These are phyloP conservation scores for Xylaria telfairii DNA, from an alignment of 495 filamentous ascomycete genomes.

Conservation along the genomic window DNA sequence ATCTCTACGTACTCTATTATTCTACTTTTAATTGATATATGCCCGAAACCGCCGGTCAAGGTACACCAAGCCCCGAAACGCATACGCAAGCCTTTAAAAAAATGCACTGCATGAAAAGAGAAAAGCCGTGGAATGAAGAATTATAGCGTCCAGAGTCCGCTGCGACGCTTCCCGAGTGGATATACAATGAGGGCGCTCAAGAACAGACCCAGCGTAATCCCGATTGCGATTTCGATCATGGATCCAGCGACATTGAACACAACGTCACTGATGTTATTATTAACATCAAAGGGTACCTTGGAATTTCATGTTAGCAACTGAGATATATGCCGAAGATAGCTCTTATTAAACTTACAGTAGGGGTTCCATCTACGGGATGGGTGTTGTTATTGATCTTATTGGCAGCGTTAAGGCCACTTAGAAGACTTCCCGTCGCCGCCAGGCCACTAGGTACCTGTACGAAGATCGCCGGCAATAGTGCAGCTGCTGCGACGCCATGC, in stretches of 20 bases:
- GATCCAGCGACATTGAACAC: slow-evolving; percentile 85
- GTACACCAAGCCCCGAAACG: background rate
- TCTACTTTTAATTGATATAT: background rate
- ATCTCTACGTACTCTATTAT: background rate
- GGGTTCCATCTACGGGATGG: slow-evolving; percentile 33
- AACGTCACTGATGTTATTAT: slow-evolving; percentile 59
- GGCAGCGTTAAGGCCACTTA: slow-evolving; percentile 84
- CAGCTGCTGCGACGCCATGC: slow-evolving; percentile 84
- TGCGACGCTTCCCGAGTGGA: slow-evolving; percentile 88
- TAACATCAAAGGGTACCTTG: slow-evolving; percentile 30
- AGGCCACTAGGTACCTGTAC: slow-evolving; percentile 93
- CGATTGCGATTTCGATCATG: slow-evolving; percentile 92
- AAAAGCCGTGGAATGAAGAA: background rate
- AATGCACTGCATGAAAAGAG: background rate
- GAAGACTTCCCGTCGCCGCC: slow-evolving; percentile 79
- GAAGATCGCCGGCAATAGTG: slow-evolving; percentile 91
- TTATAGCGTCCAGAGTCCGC: slow-evolving; percentile 88
- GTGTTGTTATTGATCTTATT: slow-evolving; percentile 69
- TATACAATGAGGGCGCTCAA: slow-evolving; percentile 86
- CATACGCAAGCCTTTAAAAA: background rate
- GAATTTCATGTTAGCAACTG: slow-evolving; percentile 6
- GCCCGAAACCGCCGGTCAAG: background rate
- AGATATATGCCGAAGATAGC: background rate
- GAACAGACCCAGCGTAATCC: slow-evolving; percentile 90
- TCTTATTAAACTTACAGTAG: slow-evolving; percentile 30